phyloP scores from a whole-genome alignment of 345 rosid genomes.

The Brassica cretica region DNA sequence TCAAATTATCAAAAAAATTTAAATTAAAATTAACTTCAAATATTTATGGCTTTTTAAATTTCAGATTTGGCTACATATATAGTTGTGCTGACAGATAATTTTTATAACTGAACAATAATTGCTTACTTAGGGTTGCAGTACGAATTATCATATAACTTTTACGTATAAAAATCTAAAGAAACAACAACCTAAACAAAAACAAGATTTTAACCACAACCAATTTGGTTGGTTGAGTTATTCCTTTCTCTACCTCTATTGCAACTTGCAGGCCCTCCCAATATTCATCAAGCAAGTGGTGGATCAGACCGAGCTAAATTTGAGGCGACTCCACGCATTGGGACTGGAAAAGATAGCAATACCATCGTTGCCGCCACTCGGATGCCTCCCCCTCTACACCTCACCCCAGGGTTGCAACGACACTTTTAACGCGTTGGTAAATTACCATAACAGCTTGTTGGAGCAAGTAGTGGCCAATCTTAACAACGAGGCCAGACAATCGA shows the following conservation, averaged over 20 bases:
- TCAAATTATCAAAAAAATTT: too few species aligned
- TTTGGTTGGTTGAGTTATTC: neutral
- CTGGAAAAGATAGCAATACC: conserved; percentile 51
- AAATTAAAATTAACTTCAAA: neutral
- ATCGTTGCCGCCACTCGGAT: conserved; percentile 62
- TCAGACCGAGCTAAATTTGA: conserved; percentile 49
- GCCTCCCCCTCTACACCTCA: conserved; percentile 51
- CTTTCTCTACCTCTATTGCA: neutral
- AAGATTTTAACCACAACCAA: too few species aligned
- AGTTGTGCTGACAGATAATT: neutral
- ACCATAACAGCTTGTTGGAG: conserved; percentile 54
- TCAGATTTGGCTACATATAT: neutral
- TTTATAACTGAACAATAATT: neutral
- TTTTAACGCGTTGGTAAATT: conserved; percentile 34
- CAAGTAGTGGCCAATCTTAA: conserved; percentile 52
- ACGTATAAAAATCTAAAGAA: neutral
- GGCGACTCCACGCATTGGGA: conserved; percentile 53
- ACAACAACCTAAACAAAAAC: neutral
- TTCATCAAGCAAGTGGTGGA: conserved; percentile 52
- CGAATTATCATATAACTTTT: neutral
- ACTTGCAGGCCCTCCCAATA: conserved; percentile 45
- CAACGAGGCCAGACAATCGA: conserved; percentile 29
- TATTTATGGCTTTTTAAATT: too few species aligned
- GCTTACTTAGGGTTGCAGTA: neutral
- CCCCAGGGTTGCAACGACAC: conserved; percentile 48